Conservation (phyloP, 345 rosid species). For the Eucalyptus pumila region DNA sequence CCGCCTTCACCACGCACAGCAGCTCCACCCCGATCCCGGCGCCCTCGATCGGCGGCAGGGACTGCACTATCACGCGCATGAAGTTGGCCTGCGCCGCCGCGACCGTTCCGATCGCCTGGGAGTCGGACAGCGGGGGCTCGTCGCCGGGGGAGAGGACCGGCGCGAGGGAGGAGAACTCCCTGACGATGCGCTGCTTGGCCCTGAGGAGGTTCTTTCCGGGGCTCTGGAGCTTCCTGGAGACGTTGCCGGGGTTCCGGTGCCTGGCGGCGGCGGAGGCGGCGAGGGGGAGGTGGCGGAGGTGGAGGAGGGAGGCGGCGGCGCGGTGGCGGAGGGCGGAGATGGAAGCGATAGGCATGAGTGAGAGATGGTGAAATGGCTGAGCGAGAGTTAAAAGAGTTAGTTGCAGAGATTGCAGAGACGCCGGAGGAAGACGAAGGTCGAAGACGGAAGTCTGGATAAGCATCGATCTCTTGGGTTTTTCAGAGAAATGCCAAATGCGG, state of each 20-base stretch:
- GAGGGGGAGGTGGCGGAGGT: slow-evolving; percentile 24
- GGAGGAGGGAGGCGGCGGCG: background rate
- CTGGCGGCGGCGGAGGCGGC: slow-evolving; percentile 15
- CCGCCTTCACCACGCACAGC: slow-evolving; percentile 83
- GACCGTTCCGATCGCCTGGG: slow-evolving; percentile 80
- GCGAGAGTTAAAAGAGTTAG: background rate
- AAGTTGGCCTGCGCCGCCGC: slow-evolving; percentile 94
- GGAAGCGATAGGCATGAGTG: background rate
- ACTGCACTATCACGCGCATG: slow-evolving; percentile 77
- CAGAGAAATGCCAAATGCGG: background rate
- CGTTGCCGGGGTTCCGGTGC: slow-evolving; percentile 30
- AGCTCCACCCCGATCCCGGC: slow-evolving; percentile 40
- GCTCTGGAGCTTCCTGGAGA: slow-evolving; percentile 27
- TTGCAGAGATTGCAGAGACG: background rate
- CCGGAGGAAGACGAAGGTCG: background rate
- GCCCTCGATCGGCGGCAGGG: background rate
- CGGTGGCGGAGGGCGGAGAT: slow-evolving; percentile 11
- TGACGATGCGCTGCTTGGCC: slow-evolving; percentile 38
- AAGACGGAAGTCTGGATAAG: background rate
- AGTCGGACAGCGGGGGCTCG: slow-evolving; percentile 39
- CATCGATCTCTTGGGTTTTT: background rate
- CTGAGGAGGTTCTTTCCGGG: slow-evolving; percentile 58
- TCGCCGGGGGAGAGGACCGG: slow-evolving; percentile 52
- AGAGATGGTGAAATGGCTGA: background rate
- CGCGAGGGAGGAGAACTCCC: slow-evolving; percentile 57